A percentile compares a stretch with the other conserved stretches of the same genome.
phyloP scores from a whole-genome alignment of 495 filamentous ascomycete species.

The Xylaria sp. region DNA sequence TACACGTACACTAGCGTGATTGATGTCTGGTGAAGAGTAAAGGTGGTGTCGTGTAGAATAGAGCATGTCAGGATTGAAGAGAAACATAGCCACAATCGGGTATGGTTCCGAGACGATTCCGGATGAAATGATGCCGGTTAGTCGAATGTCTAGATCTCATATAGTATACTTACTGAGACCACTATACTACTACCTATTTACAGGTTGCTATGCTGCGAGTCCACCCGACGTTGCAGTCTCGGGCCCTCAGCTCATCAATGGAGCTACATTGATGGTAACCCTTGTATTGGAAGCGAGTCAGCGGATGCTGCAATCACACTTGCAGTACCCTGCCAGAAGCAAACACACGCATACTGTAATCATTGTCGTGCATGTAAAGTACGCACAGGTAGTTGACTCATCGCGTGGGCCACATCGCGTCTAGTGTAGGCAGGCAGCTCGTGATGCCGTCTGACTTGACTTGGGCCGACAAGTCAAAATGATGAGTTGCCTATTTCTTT shows the following conservation, averaged over 20 bases:
- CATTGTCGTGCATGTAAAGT: neutral
- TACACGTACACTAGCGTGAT: too few relatives aligned
- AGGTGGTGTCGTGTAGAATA: neutral
- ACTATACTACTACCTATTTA: neutral
- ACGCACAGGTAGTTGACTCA: neutral
- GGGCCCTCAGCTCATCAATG: too few relatives aligned
- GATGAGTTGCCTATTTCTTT: neutral
- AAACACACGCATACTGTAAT: neutral
- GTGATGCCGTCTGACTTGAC: slow-evolving; percentile 6
- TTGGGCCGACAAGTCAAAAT: neutral
- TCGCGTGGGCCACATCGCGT: neutral
- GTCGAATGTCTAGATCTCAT: neutral
- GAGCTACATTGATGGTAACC: neutral
- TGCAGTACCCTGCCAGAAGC: neutral
- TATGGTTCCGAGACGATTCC: slow-evolving; percentile 17
- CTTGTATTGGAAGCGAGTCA: neutral
- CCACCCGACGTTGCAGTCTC: neutral
- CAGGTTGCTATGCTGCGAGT: neutral
- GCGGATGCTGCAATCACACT: neutral
- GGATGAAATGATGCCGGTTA: neutral
- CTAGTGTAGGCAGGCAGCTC: neutral
- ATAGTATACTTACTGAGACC: too few relatives aligned
- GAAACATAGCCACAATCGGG: slow-evolving; percentile 16
- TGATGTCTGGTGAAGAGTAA: slow-evolving; percentile 3
- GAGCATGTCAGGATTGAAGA: neutral